Base-by-base conservation (phyloP, 805 yeast genomes). In the Pichia paraexigua region DNA sequence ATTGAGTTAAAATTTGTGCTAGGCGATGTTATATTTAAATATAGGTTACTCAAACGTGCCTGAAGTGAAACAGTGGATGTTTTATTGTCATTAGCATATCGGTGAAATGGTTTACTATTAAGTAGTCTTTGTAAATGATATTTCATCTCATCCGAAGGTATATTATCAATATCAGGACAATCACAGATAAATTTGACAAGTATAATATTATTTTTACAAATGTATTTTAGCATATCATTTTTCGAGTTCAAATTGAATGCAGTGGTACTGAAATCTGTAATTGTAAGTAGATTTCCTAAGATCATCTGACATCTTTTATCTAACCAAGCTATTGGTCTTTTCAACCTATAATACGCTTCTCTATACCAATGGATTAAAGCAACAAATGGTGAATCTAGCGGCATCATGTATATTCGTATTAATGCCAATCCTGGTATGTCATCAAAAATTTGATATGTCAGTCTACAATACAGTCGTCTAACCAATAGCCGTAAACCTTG, bases 331-430 rank as follows among this genome's bases (percentile, higher is more conserved):
- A 47, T n/a, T 2, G 65, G 45, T 40, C 63, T 66, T 20, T 71
- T 72, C n/a, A 71, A 66, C 41, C 72, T 59, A 20, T 57, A 52
- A 47, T 56, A 64, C 1, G 25, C 43, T 0, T 48, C 30, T 49
- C 82, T 63, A 70, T 72, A 74, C 28, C 63, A 64, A 2, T 55
- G 53, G 0, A 79, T 42, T 37, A 55, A 58, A 13, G 69, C 52
- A 3, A 64, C 55, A 0, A 75, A 73, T 0, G 58, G 56, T 1
- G 71, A 57, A 62, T 80, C 85, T 11, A 57, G 51, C 0, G 83
- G 80, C 1, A 82, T 57, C 1, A 67, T 60, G 54, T 80, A 82
- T 0, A 82, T 56, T 53, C 87, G 66, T 1, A 79, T 52, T 49
- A 52, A 66, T 3, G 61, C 62, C 3, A 67, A 27, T 2, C 61